Evolutionary conservation across 352 stramenopile genomes (phyloP).

Genomic region (Phytophthora fragariaefolia): DNA sequence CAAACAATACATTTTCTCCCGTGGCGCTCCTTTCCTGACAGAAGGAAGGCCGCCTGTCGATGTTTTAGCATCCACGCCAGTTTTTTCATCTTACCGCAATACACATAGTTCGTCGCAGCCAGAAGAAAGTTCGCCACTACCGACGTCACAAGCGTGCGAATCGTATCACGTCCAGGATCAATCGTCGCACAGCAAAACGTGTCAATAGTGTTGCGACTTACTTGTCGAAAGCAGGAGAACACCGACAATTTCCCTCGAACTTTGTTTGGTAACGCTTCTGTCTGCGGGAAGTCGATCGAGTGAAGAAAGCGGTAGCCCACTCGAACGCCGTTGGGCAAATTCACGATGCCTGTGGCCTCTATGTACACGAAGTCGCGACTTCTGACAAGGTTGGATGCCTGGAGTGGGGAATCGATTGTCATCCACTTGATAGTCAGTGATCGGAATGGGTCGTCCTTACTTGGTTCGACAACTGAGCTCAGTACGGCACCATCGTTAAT

Average conservation of each 20-base stretch:
- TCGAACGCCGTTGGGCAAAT: not conserved
- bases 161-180: slow-evolving; percentile 29
- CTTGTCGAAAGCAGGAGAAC: slow-evolving; percentile 49
- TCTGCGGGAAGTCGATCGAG: slow-evolving; percentile 44
- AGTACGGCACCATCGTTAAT: slow-evolving; percentile 30
- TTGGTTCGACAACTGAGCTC: slow-evolving; percentile 28
- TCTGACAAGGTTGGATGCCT: slow-evolving; percentile 10
- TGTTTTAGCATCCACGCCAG: slow-evolving; percentile 46
- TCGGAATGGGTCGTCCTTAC: slow-evolving; percentile 29
- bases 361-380: slow-evolving; percentile 1
- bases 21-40: not conserved
- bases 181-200: slow-evolving; percentile 38
- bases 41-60: slow-evolving; percentile 8
- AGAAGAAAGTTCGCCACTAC: slow-evolving; percentile 40
- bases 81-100: slow-evolving; percentile 64
- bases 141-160: slow-evolving; percentile 32
- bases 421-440: slow-evolving; percentile 43
- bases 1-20: slow-evolving; percentile 33
- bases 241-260: slow-evolving; percentile 46
- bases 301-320: slow-evolving; percentile 11
- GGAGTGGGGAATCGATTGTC: slow-evolving; percentile 27
- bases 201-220: slow-evolving; percentile 38
- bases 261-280: slow-evolving; percentile 31
- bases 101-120: slow-evolving; percentile 38
- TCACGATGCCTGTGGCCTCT: not conserved